Base-by-base conservation (phyloP, 2,329 filamentous ascomycete genomes). In the Monilinia vaccinii-corymbosi region DNA sequence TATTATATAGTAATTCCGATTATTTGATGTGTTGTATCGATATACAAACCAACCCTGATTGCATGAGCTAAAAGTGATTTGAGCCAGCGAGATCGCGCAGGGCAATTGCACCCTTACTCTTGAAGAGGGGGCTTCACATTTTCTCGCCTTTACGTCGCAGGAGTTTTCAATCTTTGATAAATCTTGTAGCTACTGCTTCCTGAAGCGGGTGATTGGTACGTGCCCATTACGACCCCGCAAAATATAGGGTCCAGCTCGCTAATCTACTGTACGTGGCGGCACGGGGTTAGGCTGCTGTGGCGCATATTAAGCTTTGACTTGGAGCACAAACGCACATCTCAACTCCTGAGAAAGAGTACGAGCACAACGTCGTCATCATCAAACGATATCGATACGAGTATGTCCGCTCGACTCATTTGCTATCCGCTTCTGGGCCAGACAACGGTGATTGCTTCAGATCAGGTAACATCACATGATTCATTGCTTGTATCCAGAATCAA, bases 361-460 rank as follows among this genome's bases (percentile, higher is more conserved):
- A 46, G 14, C n/a, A 13, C 14, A 13, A 25, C 1, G 21, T 25
- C 25, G 2, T 21, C 3, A 56, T 36, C 9, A 36, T 14, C 40
- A 56, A n/a, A 18, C n/a, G 34, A 13, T 6, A 59, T n/a, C 25
- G 25, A 28, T n/a, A n/a, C n/a, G n/a, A n/a, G n/a, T n/a, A n/a
- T 59, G 56, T 23, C 14, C 11, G 40, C 48, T 34, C 31, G 23
- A 52, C 34, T 59, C 4, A 16, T 53, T 7, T 53, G 38, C 23
- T 4, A 59, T 31, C 56, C 56, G 28, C 31, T 52, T 42, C 11
- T 59, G 9, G 56, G 56, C 2, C 48, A 59, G 16, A 52, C 38
- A 21, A 58, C 47, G 3, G 45, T 52, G 2, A 14, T 45, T 31
- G 8, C 36, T 16, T 28, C 21, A 10, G 31, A 46, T 3, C 21